Conservation (phyloP, 306 rosid species). For the Oxytropis ochrocephala region DNA sequence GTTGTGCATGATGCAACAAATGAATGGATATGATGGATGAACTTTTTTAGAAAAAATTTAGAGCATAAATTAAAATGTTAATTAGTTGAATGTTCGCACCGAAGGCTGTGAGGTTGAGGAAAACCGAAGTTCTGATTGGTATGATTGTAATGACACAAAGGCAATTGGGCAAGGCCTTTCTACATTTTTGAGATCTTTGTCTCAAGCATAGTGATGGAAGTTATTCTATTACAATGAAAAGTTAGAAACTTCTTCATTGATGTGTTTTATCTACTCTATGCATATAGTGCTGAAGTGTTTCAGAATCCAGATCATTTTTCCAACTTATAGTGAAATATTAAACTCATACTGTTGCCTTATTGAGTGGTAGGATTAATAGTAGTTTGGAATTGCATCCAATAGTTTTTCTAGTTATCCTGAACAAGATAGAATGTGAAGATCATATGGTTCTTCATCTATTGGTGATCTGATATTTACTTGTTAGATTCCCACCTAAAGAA, state of each 20-base stretch:
- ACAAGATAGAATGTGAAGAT: neutral
- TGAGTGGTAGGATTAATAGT: neutral
- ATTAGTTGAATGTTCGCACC: neutral
- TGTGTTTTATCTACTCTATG: slow-evolving; percentile 1
- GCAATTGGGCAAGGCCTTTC: neutral
- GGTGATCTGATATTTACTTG: neutral
- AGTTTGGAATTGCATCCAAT: neutral
- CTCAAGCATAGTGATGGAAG: neutral
- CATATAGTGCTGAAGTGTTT: neutral
- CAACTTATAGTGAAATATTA: neutral
- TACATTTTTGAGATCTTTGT: neutral
- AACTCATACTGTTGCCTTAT: neutral
- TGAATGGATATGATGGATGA: neutral
- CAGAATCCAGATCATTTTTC: neutral
- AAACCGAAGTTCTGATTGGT: neutral
- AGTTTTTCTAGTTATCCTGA: neutral
- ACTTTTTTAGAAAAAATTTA: neutral
- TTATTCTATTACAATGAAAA: neutral
- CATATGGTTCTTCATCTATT: neutral
- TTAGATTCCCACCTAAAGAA: slow-evolving; percentile 1
- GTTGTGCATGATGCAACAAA: neutral
- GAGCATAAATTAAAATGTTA: neutral
- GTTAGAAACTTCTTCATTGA: neutral
- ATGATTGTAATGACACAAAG: neutral
- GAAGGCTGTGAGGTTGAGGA: neutral